A percentile compares a stretch with the other conserved stretches of the same genome.
phyloP scores from a whole-genome alignment of 768 basidiomycete species.

The Dacryopinax primogenitus region DNA sequence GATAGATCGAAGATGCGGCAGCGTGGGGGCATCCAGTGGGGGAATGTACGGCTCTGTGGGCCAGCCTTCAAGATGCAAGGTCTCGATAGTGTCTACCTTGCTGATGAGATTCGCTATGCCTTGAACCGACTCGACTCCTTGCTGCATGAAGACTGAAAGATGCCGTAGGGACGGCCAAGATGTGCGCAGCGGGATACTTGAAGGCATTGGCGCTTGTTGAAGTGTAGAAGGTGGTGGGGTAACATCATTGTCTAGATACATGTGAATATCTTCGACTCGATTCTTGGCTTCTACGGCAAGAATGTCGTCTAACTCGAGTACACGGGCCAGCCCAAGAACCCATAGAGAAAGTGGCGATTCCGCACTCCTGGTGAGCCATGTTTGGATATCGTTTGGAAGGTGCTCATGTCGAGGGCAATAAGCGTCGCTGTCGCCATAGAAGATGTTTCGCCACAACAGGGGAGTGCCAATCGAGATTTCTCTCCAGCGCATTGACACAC shows the following conservation, averaged over 20 bases:
- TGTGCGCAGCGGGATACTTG: background rate
- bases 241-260: background rate
- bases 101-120: background rate
- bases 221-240: background rate
- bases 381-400: background rate
- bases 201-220: background rate
- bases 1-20: background rate
- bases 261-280: background rate
- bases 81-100: background rate
- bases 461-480: background rate
- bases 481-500: background rate
- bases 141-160: background rate
- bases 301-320: background rate
- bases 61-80: background rate
- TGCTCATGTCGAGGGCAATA: background rate
- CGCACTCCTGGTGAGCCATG: background rate
- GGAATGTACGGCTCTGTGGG: background rate
- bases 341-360: background rate
- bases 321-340: background rate
- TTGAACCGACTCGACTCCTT: background rate
- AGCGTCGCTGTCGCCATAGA: background rate
- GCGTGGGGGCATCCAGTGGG: background rate
- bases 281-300: background rate
- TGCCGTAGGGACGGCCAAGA: background rate
- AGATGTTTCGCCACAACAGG: constrained; percentile 5